These are phyloP conservation scores for Nannochloropsis salina DNA, from an alignment of 108 stramenopile genomes.

Conservation along the genomic window DNA sequence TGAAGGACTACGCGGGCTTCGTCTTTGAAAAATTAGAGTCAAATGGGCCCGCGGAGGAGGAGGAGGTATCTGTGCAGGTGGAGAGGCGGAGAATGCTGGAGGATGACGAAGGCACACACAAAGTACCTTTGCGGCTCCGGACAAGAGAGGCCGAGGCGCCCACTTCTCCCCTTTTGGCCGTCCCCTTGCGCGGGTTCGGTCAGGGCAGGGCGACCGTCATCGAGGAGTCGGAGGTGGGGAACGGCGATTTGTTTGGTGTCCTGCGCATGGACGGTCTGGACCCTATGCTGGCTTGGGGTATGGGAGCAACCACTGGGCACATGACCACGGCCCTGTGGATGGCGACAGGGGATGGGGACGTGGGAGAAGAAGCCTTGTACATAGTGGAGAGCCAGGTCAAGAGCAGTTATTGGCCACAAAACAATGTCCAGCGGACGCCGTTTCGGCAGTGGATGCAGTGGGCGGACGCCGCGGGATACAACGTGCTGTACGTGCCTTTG, in stretches of 20 bases:
- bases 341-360: background rate
- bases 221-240: conserved; percentile 22
- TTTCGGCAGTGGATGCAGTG: conserved; percentile 18
- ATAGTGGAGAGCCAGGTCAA: conserved; percentile 27
- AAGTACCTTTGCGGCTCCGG: background rate
- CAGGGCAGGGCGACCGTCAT: background rate
- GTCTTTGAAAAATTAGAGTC: background rate
- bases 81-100: background rate
- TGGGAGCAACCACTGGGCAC: conserved; percentile 36
- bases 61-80: background rate
- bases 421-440: background rate
- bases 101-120: no score
- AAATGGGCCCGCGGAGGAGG: background rate
- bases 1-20: conserved; percentile 18
- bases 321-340: conserved; percentile 33
- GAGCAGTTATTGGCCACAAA: conserved; percentile 23
- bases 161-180: background rate
- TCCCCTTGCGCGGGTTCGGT: no score
- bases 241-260: conserved; percentile 29
- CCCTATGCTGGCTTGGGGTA: conserved; percentile 36
- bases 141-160: background rate
- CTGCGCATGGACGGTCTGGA: conserved; percentile 34
- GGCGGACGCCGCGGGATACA: background rate
- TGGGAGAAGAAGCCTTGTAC: conserved; percentile 25
- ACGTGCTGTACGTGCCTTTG: conserved; percentile 21